phyloP scores from a whole-genome alignment of 345 rosid species.

The Populus tremula region DNA sequence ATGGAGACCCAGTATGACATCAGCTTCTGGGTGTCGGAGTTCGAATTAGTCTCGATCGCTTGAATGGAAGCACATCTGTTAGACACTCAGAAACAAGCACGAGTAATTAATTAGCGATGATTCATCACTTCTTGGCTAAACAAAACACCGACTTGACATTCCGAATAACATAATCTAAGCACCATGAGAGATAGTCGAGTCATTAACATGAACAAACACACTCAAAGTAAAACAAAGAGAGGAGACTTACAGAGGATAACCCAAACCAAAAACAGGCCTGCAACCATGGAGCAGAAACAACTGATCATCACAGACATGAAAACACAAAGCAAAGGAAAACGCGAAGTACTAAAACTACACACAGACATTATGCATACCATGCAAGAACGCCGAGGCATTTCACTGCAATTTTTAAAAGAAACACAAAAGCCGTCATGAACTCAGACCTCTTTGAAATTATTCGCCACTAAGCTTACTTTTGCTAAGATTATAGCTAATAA shows the following conservation, averaged over 20 bases:
- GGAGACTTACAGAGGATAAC: conserved; percentile 36
- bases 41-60: conserved; percentile 34
- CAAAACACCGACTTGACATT: neutral
- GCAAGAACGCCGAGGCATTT: conserved; percentile 28
- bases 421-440: conserved; percentile 13
- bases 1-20: conserved; percentile 37
- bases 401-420: conserved; percentile 16
- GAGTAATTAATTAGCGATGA: neutral
- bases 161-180: neutral
- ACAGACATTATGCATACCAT: conserved; percentile 12
- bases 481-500: neutral
- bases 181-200: neutral
- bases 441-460: neutral
- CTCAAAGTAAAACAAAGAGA: neutral
- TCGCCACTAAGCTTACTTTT: neutral
- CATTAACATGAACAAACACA: neutral
- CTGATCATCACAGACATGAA: neutral
- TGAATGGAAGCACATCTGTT: conserved; percentile 32
- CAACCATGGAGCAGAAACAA: neutral
- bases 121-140: neutral
- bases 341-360: neutral
- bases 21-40: conserved; percentile 25
- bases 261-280: conserved; percentile 40
- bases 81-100: neutral
- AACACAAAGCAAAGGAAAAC: neutral